Base-by-base conservation (phyloP, 441 rosid species). In the Dalechampia spathulata region DNA sequence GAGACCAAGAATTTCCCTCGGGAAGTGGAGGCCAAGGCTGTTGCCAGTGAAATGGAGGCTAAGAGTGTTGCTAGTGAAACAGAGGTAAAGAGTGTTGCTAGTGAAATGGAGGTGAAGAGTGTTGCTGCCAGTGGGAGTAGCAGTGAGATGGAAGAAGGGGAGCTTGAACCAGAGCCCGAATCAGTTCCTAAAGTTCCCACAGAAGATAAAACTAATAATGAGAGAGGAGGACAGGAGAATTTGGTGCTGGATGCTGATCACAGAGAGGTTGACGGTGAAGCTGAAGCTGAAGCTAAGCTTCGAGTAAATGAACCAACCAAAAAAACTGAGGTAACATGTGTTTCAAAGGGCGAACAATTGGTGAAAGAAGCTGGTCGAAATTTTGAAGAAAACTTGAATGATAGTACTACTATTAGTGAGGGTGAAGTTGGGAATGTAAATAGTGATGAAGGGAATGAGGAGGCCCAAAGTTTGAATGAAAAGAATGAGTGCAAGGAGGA, bases 121-220 rank as follows among this genome's bases (percentile, higher is more conserved):
- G 79, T 28, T 62, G 79, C 22, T n/a, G 45, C 30, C 41, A 58
- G 67, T 65, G 73, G 77, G 36, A 68, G 81, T 52, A 79, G 84
- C 36, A 89, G 99, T 69, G 99, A 93, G 73, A 93, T 93, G 96
- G 99, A 93, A 75, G 97, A 93, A 83, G 99, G 99, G 27, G 97
- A 93, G 72, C 83, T 93, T 22, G 95, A 86, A 69, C 99, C 94
- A 8, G 96, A 84, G 51, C 55, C 74, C 19, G 79, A 65, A 49
- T 43, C 27, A 28, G 74, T 36, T 32, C 47, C 66, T 60, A 70
- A 53, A 39, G 69, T 36, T 56, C 5, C 8, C 22, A 37, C 45
- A 47, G 61, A 32, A 26, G 45, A 43, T 25, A 49, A 26, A 7
- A 41, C 32, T 48, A 62, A 48, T 11, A 30, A 39, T 48, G 67